Conservation (phyloP, 2,329 filamentous ascomycete species). For the Coleophoma crateriformis region DNA sequence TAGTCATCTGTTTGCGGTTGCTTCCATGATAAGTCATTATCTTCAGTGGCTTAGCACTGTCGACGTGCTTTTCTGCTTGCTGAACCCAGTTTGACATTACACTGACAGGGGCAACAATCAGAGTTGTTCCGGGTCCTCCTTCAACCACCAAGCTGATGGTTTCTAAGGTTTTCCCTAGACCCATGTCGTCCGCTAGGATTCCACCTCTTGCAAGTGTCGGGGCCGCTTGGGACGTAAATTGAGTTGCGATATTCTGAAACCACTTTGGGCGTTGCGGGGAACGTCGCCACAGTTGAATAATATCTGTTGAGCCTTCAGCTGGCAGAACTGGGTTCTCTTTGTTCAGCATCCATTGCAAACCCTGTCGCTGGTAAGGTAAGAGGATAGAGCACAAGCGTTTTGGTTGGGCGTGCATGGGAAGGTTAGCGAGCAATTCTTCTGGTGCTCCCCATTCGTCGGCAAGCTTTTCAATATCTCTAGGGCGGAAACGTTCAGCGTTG, state of each 20-base stretch:
- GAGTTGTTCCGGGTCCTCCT: constrained; percentile 53
- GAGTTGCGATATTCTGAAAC: constrained; percentile 67
- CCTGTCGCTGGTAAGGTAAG: constrained; percentile 74
- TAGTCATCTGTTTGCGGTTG: constrained; percentile 47
- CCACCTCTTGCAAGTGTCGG: constrained; percentile 72
- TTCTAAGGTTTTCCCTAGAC: constrained; percentile 85
- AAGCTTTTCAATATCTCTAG: constrained; percentile 64
- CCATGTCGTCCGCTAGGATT: constrained; percentile 90
- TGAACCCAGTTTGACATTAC: constrained; percentile 90
- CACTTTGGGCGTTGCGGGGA: constrained; percentile 27
- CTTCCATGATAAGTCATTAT: constrained; percentile 71
- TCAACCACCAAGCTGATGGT: constrained; percentile 71
- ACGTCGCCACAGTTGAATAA: constrained; percentile 75
- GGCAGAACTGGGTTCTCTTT: constrained; percentile 70
- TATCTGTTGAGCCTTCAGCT: constrained; percentile 46
- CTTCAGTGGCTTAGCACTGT: constrained; percentile 53
- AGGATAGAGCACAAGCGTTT: constrained; percentile 57
- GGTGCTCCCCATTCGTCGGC: constrained; percentile 45
- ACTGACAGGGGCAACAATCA: constrained; percentile 76
- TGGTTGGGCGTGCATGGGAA: constrained; percentile 71
- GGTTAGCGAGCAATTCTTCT: constrained; percentile 62
- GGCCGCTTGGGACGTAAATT: constrained; percentile 50
- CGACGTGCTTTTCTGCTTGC: constrained; percentile 70
- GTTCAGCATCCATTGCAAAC: constrained; percentile 73
- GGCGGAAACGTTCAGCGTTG: constrained; percentile 60